Conservation (phyloP, 83 land plant genomes). For the Isoetes engelmannii region DNA sequence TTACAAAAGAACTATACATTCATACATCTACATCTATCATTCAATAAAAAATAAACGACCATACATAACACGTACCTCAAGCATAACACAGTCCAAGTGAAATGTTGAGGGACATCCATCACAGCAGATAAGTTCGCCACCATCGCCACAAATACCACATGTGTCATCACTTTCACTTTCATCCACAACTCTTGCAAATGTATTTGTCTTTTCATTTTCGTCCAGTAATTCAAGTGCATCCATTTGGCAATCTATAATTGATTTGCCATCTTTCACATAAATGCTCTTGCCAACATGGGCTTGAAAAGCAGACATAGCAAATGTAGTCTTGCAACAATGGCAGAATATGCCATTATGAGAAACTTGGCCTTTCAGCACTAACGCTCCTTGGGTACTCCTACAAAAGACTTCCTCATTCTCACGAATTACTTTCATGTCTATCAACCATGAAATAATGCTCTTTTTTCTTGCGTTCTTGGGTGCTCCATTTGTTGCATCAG, state of each 20-base stretch:
- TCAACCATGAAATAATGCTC: neutral
- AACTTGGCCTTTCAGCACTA: neutral
- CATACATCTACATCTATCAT: neutral
- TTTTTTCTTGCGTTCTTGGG: no score
- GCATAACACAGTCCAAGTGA: conserved; percentile 65
- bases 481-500: no score
- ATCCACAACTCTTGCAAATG: neutral
- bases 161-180: conserved; percentile 70
- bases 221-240: neutral
- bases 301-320: neutral
- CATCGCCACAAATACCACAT: conserved; percentile 96
- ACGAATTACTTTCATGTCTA: neutral
- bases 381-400: neutral
- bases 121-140: conserved; percentile 90
- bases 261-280: neutral
- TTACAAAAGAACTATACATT: neutral
- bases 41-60: neutral
- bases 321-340: neutral
- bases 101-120: conserved; percentile 95
- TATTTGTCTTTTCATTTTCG: neutral
- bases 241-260: conserved; percentile 1
- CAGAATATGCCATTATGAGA: conserved; percentile 2
- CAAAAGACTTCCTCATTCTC: neutral
- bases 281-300: neutral
- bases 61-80: conserved; percentile 43